Conservation (phyloP, 495 filamentous ascomycete genomes). For the Cudoniella acicularis region DNA sequence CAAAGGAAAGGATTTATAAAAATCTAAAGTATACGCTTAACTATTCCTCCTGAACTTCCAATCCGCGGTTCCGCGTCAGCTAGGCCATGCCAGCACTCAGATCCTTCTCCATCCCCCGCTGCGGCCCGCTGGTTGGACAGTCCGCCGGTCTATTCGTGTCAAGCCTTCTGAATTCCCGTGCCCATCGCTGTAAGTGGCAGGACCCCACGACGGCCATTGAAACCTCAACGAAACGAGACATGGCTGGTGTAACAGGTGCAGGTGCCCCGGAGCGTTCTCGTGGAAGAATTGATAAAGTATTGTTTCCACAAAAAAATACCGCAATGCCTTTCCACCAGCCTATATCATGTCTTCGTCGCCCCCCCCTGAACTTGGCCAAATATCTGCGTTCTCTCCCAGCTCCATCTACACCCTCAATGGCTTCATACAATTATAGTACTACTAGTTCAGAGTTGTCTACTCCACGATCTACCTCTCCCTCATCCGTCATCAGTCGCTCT, state of each 20-base stretch:
- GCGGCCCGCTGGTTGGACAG: no score
- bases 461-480: conserved; percentile 50
- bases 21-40: no score
- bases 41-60: no score
- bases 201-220: conserved; percentile 11
- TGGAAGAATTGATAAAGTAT: conserved; percentile 2
- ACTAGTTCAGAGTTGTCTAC: conserved; percentile 48
- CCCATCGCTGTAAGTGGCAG: not conserved
- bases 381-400: conserved; percentile 16
- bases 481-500: conserved; percentile 41
- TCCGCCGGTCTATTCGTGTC: no score
- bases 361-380: conserved; percentile 7
- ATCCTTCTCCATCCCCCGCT: no score
- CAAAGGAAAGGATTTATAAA: no score
- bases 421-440: conserved; percentile 39
- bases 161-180: not conserved
- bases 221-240: conserved; percentile 30
- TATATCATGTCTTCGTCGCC: conserved; percentile 13
- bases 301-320: conserved; percentile 13
- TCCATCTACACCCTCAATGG: conserved; percentile 43
- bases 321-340: conserved; percentile 1
- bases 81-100: no score
- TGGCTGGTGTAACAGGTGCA: conserved; percentile 18
- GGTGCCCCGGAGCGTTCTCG: not conserved
- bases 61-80: no score